Percentiles rank a stretch among this genome's conserved stretches.
Conservation (phyloP, 1,139 yeast species). For the Suhomyces yuchorum region DNA sequence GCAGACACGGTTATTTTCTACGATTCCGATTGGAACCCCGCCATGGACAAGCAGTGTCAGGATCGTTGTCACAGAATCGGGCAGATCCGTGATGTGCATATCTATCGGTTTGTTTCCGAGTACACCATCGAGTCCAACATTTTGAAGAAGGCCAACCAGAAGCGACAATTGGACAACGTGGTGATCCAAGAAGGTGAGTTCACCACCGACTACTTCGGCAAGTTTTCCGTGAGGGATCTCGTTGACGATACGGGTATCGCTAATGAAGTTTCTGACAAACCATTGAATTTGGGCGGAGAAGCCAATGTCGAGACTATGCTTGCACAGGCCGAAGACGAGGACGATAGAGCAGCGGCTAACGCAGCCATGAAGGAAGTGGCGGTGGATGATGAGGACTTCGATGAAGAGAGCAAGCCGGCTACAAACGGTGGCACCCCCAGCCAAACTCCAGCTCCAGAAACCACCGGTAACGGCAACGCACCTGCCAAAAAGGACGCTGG, state of each 20-base stretch:
- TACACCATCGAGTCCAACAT: slow-evolving; percentile 96
- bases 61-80: slow-evolving; percentile 99
- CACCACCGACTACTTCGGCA: slow-evolving; percentile 93
- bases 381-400: slow-evolving; percentile 81
- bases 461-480: slow-evolving; percentile 8
- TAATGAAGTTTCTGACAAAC: slow-evolving; percentile 37
- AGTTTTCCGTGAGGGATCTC: slow-evolving; percentile 84
- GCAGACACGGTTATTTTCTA: slow-evolving; percentile 99
- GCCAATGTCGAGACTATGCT: slow-evolving; percentile 66
- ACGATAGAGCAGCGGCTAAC: slow-evolving; percentile 90
- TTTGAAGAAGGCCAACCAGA: slow-evolving; percentile 91
- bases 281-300: slow-evolving; percentile 39
- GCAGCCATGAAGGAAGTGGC: slow-evolving; percentile 88
- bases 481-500: slow-evolving; percentile 11
- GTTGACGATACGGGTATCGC: slow-evolving; percentile 62
- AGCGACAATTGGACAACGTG: slow-evolving; percentile 90
- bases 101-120: slow-evolving; percentile 93
- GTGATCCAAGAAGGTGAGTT: slow-evolving; percentile 98
- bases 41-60: slow-evolving; percentile 99
- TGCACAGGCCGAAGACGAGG: slow-evolving; percentile 96
- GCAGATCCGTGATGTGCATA: slow-evolving; percentile 96
- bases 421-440: slow-evolving; percentile 38
- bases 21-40: slow-evolving; percentile 99
- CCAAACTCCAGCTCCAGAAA: slow-evolving; percentile 27
- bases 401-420: slow-evolving; percentile 37